Conservation (phyloP, 2,329 filamentous ascomycete species). For the Dactylonectria estremocensis region DNA sequence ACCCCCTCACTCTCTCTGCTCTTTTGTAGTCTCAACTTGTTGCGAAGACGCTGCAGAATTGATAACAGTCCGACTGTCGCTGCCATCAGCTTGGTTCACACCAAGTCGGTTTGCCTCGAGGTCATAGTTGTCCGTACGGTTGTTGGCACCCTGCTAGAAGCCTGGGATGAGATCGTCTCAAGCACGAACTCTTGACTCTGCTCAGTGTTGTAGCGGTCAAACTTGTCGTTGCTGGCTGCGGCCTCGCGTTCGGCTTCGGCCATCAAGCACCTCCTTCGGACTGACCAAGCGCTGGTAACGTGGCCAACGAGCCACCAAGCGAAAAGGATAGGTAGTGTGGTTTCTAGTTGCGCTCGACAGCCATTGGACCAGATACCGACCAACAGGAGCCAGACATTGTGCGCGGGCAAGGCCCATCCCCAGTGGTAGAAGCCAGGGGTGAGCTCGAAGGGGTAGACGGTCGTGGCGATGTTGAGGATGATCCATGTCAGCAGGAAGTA, state of each 20-base stretch:
- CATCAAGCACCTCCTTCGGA: conserved; percentile 43
- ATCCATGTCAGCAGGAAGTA: conserved; percentile 61
- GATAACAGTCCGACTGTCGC: not conserved
- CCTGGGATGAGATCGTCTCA: not conserved
- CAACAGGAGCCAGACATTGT: conserved; percentile 53
- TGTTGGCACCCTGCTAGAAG: not conserved
- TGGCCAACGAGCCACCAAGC: conserved; percentile 53
- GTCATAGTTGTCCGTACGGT: not conserved
- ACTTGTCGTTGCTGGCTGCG: not conserved
- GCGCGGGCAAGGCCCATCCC: too few species aligned
- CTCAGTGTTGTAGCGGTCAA: not conserved
- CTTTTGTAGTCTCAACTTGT: too few species aligned
- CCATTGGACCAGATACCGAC: conserved; percentile 61
- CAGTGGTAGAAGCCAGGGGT: too few species aligned
- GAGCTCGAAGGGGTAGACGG: conserved; percentile 56
- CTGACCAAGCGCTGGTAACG: conserved; percentile 39
- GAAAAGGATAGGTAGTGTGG: conserved; percentile 60
- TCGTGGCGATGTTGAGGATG: conserved; percentile 56
- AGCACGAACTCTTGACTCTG: not conserved
- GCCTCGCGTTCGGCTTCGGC: not conserved
- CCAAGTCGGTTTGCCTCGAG: not conserved
- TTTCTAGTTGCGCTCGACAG: conserved; percentile 50
- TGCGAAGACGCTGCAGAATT: too few species aligned
- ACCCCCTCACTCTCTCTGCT: too few species aligned
- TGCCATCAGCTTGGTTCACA: not conserved